Base-by-base conservation (phyloP, 1,284 basidiomycete species). In the Marasmius oreades region DNA sequence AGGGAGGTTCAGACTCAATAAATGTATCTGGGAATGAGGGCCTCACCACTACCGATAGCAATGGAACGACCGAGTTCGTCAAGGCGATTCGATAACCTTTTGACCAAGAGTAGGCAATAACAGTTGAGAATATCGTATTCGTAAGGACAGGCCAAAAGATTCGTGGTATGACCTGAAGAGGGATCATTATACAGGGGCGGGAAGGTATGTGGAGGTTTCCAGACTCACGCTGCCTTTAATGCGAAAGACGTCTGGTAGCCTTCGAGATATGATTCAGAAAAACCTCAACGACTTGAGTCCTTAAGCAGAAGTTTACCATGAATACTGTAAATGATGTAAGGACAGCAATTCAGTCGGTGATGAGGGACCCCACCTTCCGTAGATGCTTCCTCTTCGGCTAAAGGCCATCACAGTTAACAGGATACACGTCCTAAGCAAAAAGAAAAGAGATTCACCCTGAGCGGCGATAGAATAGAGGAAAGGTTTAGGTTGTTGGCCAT, bases 31-130 rank as follows among this genome's bases (percentile, higher is more conserved):
- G 53, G 47, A 47, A 53, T 57, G n/a, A 52, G 67, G 62, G 53
- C 71, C 91, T 77, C 60, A 95, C 94, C 60, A 96, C 94, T 14
- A 97, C 91, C 6, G 91, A 92, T 23, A 96, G 77, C 47, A 96
- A 73, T 1, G 93, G 93, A 4, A 94, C 84, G 62, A 93, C 84
- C 5, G 85, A 84, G 67, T 89, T 91, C 7, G 87, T 81, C 53
- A 90, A 73, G 22, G 76, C 73, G 51, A 92, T 70, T 24, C 73
- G 67, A 53, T 80, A 74, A 0, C 86, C 88, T 56, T 70, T 71
- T 7, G 76, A 72, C 67, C 77, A 77, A 26, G 79, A 77, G 68
- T 85, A 88, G 18, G 80, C 81, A 18, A 90, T 79, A 12, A 77
- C 66, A 18, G 72, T 75, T 2, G 93, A 82, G 63, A 90, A 93